Evolutionary conservation across 495 filamentous ascomycete genomes (phyloP).

Genomic region (Peziza echinospora): DNA sequence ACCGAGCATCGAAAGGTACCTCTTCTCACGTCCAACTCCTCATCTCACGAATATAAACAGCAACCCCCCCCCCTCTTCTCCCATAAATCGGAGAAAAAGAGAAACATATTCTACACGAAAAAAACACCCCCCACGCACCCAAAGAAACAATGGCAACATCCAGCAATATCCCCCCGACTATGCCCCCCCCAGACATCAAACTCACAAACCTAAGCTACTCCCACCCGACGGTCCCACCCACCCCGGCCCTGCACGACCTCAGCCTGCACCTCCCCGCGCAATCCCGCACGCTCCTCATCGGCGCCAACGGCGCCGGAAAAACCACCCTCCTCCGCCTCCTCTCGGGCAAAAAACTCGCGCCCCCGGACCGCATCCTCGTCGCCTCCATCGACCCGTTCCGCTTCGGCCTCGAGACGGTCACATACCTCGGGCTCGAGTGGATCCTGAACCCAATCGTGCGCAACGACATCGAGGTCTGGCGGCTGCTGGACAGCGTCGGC

Average conservation of each 20-base stretch:
- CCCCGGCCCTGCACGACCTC: slow-evolving; percentile 47
- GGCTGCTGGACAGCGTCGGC: slow-evolving; percentile 65
- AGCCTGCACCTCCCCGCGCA: slow-evolving; percentile 53
- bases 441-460: slow-evolving; percentile 94
- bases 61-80: too few species aligned
- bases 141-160: too few species aligned
- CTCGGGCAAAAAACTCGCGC: slow-evolving; percentile 74
- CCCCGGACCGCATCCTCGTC: slow-evolving; percentile 45
- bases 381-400: slow-evolving; percentile 79
- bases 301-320: slow-evolving; percentile 94
- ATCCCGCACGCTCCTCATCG: slow-evolving; percentile 79
- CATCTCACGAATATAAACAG: too few species aligned
- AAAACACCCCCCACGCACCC: too few species aligned
- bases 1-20: too few species aligned
- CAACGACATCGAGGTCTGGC: slow-evolving; percentile 76
- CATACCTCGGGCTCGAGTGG: slow-evolving; percentile 94
- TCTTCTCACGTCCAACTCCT: too few species aligned
- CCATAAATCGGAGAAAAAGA: too few species aligned
- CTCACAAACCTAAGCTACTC: slow-evolving; percentile 64
- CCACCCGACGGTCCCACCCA: slow-evolving; percentile 47
- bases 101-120: too few species aligned
- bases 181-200: slow-evolving; percentile 27
- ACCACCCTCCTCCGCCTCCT: slow-evolving; percentile 71
- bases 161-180: too few species aligned
- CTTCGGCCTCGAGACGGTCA: slow-evolving; percentile 69